phyloP scores from a whole-genome alignment of 1,284 basidiomycete genomes.

The Pisolithus thermaeus region DNA sequence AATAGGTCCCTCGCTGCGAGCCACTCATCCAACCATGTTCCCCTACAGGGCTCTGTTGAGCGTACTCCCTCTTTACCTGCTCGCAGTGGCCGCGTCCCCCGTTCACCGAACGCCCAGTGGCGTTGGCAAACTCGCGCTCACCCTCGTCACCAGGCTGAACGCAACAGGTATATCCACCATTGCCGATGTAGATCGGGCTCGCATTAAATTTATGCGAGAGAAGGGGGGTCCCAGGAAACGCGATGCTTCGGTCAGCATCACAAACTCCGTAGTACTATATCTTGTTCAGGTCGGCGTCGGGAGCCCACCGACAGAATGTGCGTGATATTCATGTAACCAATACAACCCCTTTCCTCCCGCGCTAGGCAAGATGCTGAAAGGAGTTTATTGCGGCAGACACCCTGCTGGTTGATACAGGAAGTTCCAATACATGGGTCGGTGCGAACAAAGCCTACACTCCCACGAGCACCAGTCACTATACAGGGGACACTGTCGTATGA shows the following conservation, averaged over 20 bases:
- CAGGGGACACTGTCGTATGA: conserved; percentile 35
- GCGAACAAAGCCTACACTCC: conserved; percentile 32
- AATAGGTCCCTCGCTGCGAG: too few relatives aligned
- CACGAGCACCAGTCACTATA: conserved; percentile 39
- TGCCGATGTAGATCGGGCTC: conserved; percentile 18
- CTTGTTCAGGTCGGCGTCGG: conserved; percentile 37
- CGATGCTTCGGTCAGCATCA: background rate
- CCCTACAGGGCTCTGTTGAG: conserved; percentile 11
- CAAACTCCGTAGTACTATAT: conserved; percentile 26
- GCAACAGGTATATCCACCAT: conserved; percentile 7
- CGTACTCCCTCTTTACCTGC: conserved; percentile 8
- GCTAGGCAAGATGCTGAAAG: background rate
- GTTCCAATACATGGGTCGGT: conserved; percentile 35
- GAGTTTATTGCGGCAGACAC: conserved; percentile 10
- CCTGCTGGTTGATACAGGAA: conserved; percentile 27
- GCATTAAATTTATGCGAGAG: conserved; percentile 10
- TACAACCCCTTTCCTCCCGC: background rate
- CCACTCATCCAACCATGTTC: conserved; percentile 12
- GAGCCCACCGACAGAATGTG: conserved; percentile 38
- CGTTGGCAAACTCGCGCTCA: conserved; percentile 10
- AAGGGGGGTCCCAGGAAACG: conserved; percentile 5
- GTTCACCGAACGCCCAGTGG: conserved; percentile 1
- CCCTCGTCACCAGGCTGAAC: conserved; percentile 12
- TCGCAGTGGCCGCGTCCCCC: conserved; percentile 7
- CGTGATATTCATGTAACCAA: conserved; percentile 7